phyloP scores from a whole-genome alignment of 345 rosid genomes.

The Pseudoturritis turrita region DNA sequence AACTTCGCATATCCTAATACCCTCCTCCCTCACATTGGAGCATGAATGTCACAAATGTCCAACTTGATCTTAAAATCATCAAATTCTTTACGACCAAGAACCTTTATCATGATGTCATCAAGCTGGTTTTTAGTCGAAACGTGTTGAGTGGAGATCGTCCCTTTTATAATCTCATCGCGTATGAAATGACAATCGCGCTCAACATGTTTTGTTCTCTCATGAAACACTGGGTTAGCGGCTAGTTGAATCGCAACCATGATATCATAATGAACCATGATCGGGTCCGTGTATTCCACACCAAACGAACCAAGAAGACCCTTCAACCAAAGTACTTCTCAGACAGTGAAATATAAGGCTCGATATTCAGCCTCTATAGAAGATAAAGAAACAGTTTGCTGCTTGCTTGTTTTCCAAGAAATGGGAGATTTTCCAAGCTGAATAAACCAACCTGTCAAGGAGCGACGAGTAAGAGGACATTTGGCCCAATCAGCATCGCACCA shows the following conservation, averaged over 20 bases:
- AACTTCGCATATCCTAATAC: neutral
- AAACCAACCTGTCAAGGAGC: neutral
- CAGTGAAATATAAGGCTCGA: neutral
- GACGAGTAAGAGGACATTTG: rapidly evolving
- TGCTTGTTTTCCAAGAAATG: neutral
- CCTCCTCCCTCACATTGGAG: neutral
- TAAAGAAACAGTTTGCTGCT: neutral
- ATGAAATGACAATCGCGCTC: neutral
- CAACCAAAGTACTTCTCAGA: neutral
- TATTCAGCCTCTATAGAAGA: neutral
- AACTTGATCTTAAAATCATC: neutral
- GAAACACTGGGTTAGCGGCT: neutral
- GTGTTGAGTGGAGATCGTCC: neutral
- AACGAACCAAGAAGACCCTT: neutral
- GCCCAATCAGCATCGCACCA: neutral
- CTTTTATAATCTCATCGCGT: neutral
- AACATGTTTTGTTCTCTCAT: neutral
- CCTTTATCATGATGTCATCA: neutral
- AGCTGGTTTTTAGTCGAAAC: neutral
- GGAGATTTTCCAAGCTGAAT: neutral
- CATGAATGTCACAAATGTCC: neutral
- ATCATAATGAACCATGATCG: neutral
- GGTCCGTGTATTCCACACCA: neutral
- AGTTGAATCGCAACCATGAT: neutral
- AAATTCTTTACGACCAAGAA: neutral